Percentiles rank a stretch among this genome's conserved stretches.
These are phyloP conservation scores for Suhomyces kunorum DNA, from an alignment of 1,139 yeast species.

Conservation along the genomic window DNA sequence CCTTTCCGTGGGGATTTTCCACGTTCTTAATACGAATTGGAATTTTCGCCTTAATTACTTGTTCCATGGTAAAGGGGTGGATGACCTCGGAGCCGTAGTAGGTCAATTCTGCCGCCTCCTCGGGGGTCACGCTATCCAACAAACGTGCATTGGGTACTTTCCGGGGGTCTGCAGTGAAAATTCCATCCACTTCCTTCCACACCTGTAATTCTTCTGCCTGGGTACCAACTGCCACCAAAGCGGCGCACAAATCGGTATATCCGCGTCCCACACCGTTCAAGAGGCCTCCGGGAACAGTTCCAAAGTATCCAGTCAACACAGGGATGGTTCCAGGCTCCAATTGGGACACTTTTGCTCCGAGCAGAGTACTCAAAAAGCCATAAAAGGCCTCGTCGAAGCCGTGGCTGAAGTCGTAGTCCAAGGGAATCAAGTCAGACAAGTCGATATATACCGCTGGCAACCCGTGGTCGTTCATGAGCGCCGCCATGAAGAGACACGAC, in stretches of 20 bases:
- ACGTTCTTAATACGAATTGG: constrained; percentile 97
- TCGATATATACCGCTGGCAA: constrained; percentile 77
- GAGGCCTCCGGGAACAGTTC: constrained; percentile 91
- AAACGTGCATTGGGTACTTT: constrained; percentile 90
- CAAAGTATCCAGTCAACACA: constrained; percentile 93
- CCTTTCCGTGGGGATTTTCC: constrained; percentile 84
- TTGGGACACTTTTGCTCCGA: constrained; percentile 56
- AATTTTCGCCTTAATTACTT: constrained; percentile 91
- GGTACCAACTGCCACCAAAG: constrained; percentile 88
- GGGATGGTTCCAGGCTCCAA: constrained; percentile 64
- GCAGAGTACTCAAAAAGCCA: constrained; percentile 55
- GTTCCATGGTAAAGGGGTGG: constrained; percentile 99
- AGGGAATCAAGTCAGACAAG: constrained; percentile 68
- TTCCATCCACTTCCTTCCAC: constrained; percentile 99
- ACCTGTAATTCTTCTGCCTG: constrained; percentile 93
- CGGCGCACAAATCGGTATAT: constrained; percentile 96
- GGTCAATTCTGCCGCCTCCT: constrained; percentile 96
- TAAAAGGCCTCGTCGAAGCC: constrained; percentile 72
- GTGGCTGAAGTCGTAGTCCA: constrained; percentile 52
- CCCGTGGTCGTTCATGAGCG: constrained; percentile 79
- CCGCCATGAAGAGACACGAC: constrained; percentile 85
- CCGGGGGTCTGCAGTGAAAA: constrained; percentile 96
- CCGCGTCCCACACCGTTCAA: constrained; percentile 94
- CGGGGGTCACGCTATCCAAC: constrained; percentile 88
- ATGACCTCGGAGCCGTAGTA: constrained; percentile 97